These are phyloP conservation scores for Nicotiana obtusifolia DNA, from an alignment of 257 asterid species.

Conservation along the genomic window DNA sequence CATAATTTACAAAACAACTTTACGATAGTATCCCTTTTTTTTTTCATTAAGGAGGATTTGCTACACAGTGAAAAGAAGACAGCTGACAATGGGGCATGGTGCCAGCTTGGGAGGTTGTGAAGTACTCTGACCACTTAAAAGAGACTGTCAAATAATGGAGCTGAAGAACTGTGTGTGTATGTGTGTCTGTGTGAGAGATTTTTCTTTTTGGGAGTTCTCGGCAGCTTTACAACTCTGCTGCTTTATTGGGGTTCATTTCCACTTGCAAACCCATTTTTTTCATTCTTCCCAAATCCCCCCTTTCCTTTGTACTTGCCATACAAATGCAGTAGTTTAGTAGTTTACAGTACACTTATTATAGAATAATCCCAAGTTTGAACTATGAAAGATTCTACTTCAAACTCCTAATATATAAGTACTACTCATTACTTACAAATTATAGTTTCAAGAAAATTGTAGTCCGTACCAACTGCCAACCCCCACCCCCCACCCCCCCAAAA, in stretches of 20 bases:
- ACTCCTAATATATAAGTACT: background rate
- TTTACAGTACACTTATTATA: background rate
- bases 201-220: background rate
- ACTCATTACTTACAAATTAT: background rate
- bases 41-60: background rate
- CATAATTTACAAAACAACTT: too few relatives aligned
- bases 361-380: background rate
- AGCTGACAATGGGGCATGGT: slow-evolving; percentile 45
- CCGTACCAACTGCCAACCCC: background rate
- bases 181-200: background rate
- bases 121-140: slow-evolving; percentile 8
- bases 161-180: background rate
- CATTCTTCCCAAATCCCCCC: background rate
- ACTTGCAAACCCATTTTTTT: background rate
- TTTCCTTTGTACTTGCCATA: background rate
- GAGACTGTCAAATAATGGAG: slow-evolving; percentile 12
- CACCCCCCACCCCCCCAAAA: background rate
- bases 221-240: slow-evolving; percentile 10
- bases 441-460: background rate
- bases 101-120: too few relatives aligned
- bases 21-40: too few relatives aligned
- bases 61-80: slow-evolving; percentile 21
- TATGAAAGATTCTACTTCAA: background rate
- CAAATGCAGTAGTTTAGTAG: background rate
- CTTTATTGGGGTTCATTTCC: slow-evolving; percentile 5